Evolutionary conservation across 495 filamentous ascomycete genomes (phyloP).

Genomic region (Neohortaea acidophila): DNA sequence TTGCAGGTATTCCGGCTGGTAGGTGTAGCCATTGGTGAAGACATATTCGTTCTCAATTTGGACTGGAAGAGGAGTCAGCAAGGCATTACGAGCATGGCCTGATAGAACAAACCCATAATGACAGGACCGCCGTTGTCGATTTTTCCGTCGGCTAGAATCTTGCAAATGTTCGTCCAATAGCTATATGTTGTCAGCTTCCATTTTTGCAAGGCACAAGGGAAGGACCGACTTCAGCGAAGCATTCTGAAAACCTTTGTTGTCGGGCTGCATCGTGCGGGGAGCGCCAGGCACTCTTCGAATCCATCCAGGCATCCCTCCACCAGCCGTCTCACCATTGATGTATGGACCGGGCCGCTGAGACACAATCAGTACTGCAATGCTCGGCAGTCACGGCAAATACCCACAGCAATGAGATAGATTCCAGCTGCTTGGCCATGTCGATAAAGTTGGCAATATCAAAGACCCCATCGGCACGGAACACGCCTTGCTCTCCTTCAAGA

Average conservation of each 20-base stretch:
- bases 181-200: slow-evolving; percentile 56
- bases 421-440: slow-evolving; percentile 51
- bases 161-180: slow-evolving; percentile 40
- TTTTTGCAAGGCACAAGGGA: no score
- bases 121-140: slow-evolving; percentile 68
- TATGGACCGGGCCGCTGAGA: slow-evolving; percentile 45
- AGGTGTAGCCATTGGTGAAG: background rate
- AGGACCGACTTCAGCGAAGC: no score
- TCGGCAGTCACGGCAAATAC: background rate
- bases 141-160: slow-evolving; percentile 54
- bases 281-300: slow-evolving; percentile 43
- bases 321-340: slow-evolving; percentile 47
- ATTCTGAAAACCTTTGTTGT: slow-evolving; percentile 47
- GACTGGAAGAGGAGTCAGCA: slow-evolving; percentile 64
- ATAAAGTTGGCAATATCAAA: slow-evolving; percentile 59
- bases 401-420: no score
- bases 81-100: background rate
- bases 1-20: slow-evolving; percentile 47
- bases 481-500: slow-evolving; percentile 56
- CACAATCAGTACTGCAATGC: background rate
- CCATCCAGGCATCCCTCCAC: slow-evolving; percentile 52
- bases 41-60: slow-evolving; percentile 65
- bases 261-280: slow-evolving; percentile 42
- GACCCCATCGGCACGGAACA: slow-evolving; percentile 52
- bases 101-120: background rate